These are phyloP conservation scores for Viola pubescens DNA, from an alignment of 441 rosid species.

Conservation along the genomic window DNA sequence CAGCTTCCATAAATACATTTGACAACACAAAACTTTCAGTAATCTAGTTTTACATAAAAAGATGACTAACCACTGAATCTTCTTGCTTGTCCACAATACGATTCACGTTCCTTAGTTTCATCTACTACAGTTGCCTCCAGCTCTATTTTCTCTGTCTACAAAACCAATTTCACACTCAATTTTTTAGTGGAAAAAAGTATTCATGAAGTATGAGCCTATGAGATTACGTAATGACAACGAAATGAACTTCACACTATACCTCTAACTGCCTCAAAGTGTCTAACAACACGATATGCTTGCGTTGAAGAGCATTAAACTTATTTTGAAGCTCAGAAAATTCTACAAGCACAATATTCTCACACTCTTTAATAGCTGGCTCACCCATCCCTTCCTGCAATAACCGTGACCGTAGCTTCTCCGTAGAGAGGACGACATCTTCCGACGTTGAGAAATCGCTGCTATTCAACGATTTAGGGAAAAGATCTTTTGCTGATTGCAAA, in stretches of 20 bases:
- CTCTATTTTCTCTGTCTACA: constrained; percentile 90
- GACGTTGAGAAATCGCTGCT: constrained; percentile 50
- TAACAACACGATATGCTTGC: constrained; percentile 55
- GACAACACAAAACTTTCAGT: not conserved
- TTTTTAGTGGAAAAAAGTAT: not conserved
- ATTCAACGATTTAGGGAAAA: constrained; percentile 59
- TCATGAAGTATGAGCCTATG: not conserved
- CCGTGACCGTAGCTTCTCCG: constrained; percentile 68
- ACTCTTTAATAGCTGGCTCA: constrained; percentile 58
- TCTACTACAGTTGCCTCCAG: constrained; percentile 92
- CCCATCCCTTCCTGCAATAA: constrained; percentile 66
- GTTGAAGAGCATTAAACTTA: constrained; percentile 50
- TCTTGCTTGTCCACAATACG: constrained; percentile 78
- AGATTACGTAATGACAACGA: not conserved
- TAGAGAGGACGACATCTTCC: constrained; percentile 67
- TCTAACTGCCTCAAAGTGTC: constrained; percentile 79
- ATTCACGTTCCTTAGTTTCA: constrained; percentile 86
- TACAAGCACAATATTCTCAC: constrained; percentile 74
- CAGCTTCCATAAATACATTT: not conserved
- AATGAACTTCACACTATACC: constrained; percentile 33
- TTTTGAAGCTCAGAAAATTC: constrained; percentile 67
- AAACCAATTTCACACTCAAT: constrained; percentile 11
- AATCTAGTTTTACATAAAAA: constrained; percentile 4
- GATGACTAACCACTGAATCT: constrained; percentile 77
- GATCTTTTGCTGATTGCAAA: constrained; percentile 69